Percentiles rank a stretch among this genome's conserved stretches.
These are phyloP conservation scores for Leccinum brunneo-olivaceum DNA, from an alignment of 1,284 basidiomycete genomes.

Conservation along the genomic window DNA sequence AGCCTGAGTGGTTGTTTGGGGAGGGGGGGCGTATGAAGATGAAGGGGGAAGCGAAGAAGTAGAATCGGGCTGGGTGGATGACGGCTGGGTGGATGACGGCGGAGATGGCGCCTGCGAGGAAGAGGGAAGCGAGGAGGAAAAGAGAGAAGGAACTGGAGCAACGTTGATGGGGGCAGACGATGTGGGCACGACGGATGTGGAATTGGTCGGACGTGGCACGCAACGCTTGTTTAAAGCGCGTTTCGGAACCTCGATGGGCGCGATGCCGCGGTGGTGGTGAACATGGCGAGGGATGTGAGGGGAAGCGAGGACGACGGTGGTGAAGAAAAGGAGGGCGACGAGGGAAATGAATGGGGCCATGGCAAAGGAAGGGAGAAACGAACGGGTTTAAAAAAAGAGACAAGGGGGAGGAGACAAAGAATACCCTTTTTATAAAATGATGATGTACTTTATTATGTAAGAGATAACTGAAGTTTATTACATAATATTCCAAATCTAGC, in stretches of 20 bases:
- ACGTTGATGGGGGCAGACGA: constrained; percentile 13
- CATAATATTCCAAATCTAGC: neutral
- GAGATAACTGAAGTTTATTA: neutral
- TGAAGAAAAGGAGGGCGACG: constrained; percentile 41
- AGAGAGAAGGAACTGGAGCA: constrained; percentile 5
- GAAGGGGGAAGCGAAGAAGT: too few species aligned
- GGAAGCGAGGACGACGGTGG: constrained; percentile 38
- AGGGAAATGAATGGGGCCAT: constrained; percentile 45
- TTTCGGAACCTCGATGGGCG: neutral
- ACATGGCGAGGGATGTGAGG: constrained; percentile 37
- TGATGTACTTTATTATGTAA: too few species aligned
- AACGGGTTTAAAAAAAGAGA: neutral
- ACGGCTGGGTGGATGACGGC: too few species aligned
- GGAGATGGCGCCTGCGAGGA: too few species aligned
- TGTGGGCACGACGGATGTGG: constrained; percentile 2
- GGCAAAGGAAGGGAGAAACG: constrained; percentile 5
- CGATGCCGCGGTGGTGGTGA: constrained; percentile 25
- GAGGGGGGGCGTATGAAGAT: too few species aligned
- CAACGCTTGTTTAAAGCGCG: constrained; percentile 38
- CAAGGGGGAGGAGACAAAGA: neutral
- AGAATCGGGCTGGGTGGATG: too few species aligned
- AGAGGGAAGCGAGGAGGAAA: neutral
- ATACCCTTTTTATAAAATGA: neutral
- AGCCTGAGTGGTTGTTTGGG: too few species aligned
- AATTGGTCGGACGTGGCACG: constrained; percentile 20